Evolutionary conservation across 768 basidiomycete species (phyloP).

Genomic region (Boletus reticulatus): DNA sequence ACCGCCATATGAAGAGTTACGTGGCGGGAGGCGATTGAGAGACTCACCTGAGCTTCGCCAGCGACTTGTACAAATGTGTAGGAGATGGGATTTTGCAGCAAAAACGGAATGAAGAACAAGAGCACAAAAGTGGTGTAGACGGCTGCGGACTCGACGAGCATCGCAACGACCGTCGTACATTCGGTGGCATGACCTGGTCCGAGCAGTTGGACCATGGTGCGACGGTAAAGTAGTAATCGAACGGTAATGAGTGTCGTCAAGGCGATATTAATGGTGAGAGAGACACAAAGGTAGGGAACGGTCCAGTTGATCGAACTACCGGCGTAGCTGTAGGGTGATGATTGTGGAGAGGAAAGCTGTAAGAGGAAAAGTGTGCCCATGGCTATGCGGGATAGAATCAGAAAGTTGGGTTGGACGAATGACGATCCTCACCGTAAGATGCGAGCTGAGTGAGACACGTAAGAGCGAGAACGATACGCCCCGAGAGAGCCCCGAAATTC

Average conservation of each 20-base stretch:
- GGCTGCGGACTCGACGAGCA: constrained; percentile 29
- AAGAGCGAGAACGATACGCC: constrained; percentile 14
- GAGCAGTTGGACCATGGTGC: constrained; percentile 11
- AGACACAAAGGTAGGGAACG: constrained; percentile 25
- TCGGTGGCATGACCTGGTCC: constrained; percentile 24
- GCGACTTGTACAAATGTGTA: constrained; percentile 36
- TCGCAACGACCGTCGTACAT: constrained; percentile 26
- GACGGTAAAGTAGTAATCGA: constrained; percentile 28
- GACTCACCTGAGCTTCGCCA: constrained; percentile 32
- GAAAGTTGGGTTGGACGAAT: not conserved
- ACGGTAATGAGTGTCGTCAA: constrained; percentile 24
- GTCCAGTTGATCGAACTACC: constrained; percentile 23
- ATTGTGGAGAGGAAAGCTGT: constrained; percentile 26
- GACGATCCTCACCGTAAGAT: constrained; percentile 21
- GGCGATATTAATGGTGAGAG: constrained; percentile 26
- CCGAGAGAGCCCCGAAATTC: constrained; percentile 13
- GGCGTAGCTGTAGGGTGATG: constrained; percentile 24
- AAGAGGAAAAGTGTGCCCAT: constrained; percentile 24
- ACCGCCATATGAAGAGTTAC: no score
- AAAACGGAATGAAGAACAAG: constrained; percentile 29
- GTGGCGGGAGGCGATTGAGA: not conserved
- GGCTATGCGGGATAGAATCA: constrained; percentile 3
- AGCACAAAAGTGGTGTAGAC: constrained; percentile 29
- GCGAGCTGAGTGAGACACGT: constrained; percentile 24
- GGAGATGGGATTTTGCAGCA: constrained; percentile 18